Percentiles rank a stretch among this genome's conserved stretches.
Conservation (phyloP, 176 grass and related monocot species). For the Chloris gayana region DNA sequence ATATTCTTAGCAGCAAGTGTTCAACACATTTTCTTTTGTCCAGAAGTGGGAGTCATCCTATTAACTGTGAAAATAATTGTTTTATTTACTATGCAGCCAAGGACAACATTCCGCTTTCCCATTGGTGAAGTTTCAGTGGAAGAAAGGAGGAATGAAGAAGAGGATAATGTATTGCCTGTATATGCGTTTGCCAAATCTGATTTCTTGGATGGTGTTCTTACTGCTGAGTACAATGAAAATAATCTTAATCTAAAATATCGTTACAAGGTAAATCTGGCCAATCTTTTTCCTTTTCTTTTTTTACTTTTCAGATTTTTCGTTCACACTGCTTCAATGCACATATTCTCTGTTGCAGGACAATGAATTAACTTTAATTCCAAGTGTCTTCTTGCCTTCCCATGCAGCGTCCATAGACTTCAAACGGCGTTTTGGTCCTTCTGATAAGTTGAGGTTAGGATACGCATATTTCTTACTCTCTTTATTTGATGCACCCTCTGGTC, state of each 20-base stretch:
- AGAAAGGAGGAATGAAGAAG: slow-evolving; percentile 59
- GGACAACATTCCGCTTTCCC: slow-evolving; percentile 71
- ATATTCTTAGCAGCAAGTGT: background rate
- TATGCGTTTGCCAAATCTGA: slow-evolving; percentile 70
- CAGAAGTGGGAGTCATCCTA: background rate
- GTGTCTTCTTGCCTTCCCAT: slow-evolving; percentile 75
- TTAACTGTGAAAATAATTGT: slow-evolving; percentile 32
- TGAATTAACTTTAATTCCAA: slow-evolving; percentile 79
- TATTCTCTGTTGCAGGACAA: slow-evolving; percentile 61
- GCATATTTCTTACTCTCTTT: background rate
- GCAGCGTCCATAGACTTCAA: slow-evolving; percentile 71
- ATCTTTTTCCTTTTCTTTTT: slow-evolving; percentile 24
- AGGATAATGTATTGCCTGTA: slow-evolving; percentile 61
- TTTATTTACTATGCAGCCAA: slow-evolving; percentile 64
- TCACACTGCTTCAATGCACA: slow-evolving; percentile 27
- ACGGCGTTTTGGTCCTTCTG: slow-evolving; percentile 68
- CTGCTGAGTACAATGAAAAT: slow-evolving; percentile 70
- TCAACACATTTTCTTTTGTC: background rate
- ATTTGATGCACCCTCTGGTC: background rate
- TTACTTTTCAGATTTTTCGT: slow-evolving; percentile 1
- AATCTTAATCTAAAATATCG: slow-evolving; percentile 79
- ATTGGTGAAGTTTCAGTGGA: slow-evolving; percentile 85
- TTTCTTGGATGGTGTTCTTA: slow-evolving; percentile 77
- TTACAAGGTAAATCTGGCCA: slow-evolving; percentile 74
- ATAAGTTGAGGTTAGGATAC: slow-evolving; percentile 87